Evolutionary conservation across 2,329 filamentous ascomycete genomes (phyloP).

Genomic region (Fusarium chaquense): DNA sequence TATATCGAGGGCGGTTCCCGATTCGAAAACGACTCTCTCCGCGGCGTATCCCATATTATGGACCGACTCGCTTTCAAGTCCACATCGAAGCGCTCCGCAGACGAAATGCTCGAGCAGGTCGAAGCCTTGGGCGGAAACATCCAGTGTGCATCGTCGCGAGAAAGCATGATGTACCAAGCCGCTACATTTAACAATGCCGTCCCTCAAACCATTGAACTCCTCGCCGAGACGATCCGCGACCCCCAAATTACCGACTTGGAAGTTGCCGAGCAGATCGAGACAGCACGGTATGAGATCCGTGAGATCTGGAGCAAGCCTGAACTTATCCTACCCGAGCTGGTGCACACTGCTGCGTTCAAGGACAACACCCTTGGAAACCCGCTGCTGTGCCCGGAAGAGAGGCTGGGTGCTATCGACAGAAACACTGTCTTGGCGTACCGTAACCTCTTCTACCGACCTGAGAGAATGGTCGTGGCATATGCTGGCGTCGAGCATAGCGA

Average conservation of each 20-base stretch:
- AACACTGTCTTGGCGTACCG: constrained; percentile 82
- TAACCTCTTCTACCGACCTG: constrained; percentile 85
- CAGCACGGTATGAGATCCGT: constrained; percentile 92
- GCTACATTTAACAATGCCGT: constrained; percentile 97
- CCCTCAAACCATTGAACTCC: constrained; percentile 80
- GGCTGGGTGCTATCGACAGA: constrained; percentile 79
- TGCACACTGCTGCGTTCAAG: constrained; percentile 95
- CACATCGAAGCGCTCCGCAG: constrained; percentile 77
- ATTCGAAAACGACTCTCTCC: constrained; percentile 87
- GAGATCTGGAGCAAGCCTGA: constrained; percentile 99
- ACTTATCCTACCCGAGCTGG: constrained; percentile 91
- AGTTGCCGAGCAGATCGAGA: constrained; percentile 86
- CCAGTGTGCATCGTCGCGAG: constrained; percentile 93
- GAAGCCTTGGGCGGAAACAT: constrained; percentile 95
- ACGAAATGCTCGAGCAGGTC: constrained; percentile 88
- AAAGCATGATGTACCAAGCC: constrained; percentile 98
- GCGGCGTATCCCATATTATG: constrained; percentile 95
- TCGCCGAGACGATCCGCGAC: constrained; percentile 94
- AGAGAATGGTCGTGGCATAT: constrained; percentile 94
- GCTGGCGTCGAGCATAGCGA: constrained; percentile 87
- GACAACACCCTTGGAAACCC: constrained; percentile 97
- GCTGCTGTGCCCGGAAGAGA: constrained; percentile 87
- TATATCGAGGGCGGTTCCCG: constrained; percentile 96
- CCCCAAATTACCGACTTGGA: constrained; percentile 88
- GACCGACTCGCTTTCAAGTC: constrained; percentile 95